Evolutionary conservation across 2,329 filamentous ascomycete genomes (phyloP).

Genomic region (Colletotrichum cuscutae): DNA sequence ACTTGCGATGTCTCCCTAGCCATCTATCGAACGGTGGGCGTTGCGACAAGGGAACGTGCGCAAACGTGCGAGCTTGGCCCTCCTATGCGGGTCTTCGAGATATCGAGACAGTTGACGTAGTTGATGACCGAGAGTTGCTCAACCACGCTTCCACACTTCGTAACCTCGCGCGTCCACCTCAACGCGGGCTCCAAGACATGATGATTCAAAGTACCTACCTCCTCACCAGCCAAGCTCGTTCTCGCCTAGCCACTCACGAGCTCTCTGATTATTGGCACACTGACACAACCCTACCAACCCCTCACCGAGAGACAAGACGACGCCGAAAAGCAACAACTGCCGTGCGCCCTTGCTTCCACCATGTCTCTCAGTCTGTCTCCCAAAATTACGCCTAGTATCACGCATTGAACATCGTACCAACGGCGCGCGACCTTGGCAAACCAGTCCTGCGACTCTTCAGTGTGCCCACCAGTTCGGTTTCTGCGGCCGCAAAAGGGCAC

Average conservation of each 20-base stretch:
- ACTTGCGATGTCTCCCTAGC: not conserved
- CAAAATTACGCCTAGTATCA: not conserved
- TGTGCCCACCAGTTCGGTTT: not conserved
- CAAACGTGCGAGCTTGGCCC: not conserved
- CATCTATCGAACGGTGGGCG: conserved; percentile 8
- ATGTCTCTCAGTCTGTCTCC: not conserved
- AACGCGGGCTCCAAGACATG: not conserved
- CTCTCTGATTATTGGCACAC: not conserved
- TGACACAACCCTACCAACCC: too few species aligned
- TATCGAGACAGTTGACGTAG: not conserved
- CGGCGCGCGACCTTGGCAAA: conserved; percentile 18
- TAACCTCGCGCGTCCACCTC: not conserved
- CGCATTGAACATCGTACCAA: not conserved
- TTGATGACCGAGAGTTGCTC: not conserved
- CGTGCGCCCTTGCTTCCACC: not conserved
- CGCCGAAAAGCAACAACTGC: not conserved
- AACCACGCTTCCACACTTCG: not conserved
- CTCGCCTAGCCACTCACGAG: not conserved
- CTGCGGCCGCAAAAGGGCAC: not conserved
- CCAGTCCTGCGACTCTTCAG: not conserved
- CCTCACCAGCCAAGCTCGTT: not conserved
- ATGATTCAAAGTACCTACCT: not conserved
- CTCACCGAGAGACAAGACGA: not conserved
- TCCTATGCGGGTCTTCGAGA: not conserved
- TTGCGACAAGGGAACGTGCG: conserved; percentile 2